Evolutionary conservation across 352 stramenopile species (phyloP), one percentile per base, ranked within the genome.

Genomic region (Globisporangium okanoganense): DNA sequence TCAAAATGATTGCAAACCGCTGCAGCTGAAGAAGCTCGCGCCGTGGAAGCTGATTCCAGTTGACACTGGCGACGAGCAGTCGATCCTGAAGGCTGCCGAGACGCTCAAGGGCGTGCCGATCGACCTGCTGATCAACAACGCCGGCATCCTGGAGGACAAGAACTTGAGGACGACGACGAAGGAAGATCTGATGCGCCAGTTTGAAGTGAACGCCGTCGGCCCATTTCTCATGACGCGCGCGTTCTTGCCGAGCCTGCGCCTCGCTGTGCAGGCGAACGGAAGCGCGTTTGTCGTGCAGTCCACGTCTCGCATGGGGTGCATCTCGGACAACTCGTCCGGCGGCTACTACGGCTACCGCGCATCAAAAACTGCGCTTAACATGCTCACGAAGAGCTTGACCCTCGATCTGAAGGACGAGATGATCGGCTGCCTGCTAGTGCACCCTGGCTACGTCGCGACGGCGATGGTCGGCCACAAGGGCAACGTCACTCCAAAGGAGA

Each of bases 351-450:
- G 72, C 45, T 94, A 95, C 69, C 81, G 85, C 35, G 71, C 87
- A 62, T 94, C 82, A 50, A 94, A 94, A 69, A 67, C 76, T 22
- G 84, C 87, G 49, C 73, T 94, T 40, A 94, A 95, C 72, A 92
- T 89, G 69, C 62, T 90, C 43, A 78, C 64, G 29, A 81, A 85
- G 64, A 82, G 71, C 56, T 56, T 92, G 25, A 52, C 73, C 13
- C 20, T 85, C 4, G 82, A 88, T 45, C 60, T 92, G 33, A 63
- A 72, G 44, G 22, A 25, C 3, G 72, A 88, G 31, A 82, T 81
- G 24, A 88, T 92, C 44, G 73, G 72, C 25, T 78, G 70, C 27
- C 45, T 90, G 40, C 47, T 89, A 45, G 57, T 88, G 51, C 80
- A 90, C 45, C 78, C 82, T 6, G 82, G 80, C n/a, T 77, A 77